Evolutionary conservation across 2,329 filamentous ascomycete genomes (phyloP).

Genomic region (Beauveria sp.): DNA sequence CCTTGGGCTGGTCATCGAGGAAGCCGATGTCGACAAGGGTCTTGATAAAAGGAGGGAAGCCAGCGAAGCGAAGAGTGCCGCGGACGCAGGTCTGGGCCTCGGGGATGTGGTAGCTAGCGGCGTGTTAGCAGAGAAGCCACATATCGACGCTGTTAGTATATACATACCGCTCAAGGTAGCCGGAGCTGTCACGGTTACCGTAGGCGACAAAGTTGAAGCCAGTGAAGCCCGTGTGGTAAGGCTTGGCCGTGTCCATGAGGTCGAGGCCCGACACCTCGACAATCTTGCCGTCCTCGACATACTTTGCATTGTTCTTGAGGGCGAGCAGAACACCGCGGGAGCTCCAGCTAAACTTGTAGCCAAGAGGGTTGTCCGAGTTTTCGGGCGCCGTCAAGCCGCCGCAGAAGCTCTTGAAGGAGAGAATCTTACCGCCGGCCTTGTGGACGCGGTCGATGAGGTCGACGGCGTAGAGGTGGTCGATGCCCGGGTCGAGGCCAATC

Average conservation of each 20-base stretch:
- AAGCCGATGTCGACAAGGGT: slow-evolving; percentile 85
- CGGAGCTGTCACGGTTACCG: slow-evolving; percentile 83
- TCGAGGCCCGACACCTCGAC: slow-evolving; percentile 58
- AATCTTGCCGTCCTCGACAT: slow-evolving; percentile 71
- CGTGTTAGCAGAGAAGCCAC: neutral
- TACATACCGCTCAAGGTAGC: slow-evolving; percentile 63
- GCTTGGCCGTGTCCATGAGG: slow-evolving; percentile 81
- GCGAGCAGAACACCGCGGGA: slow-evolving; percentile 76
- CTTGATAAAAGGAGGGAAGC: slow-evolving; percentile 86
- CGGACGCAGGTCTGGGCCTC: slow-evolving; percentile 86
- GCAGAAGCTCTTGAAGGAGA: slow-evolving; percentile 75
- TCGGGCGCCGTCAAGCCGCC: slow-evolving; percentile 68
- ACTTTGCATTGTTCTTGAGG: slow-evolving; percentile 76
- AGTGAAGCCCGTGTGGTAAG: slow-evolving; percentile 88
- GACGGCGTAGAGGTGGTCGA: slow-evolving; percentile 73
- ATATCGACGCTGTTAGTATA: neutral
- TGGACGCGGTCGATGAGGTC: slow-evolving; percentile 88
- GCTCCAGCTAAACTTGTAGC: slow-evolving; percentile 57
- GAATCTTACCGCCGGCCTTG: slow-evolving; percentile 75
- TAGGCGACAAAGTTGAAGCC: slow-evolving; percentile 81
- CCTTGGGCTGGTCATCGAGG: slow-evolving; percentile 61
- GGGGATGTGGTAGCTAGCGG: slow-evolving; percentile 64
- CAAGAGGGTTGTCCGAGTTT: slow-evolving; percentile 77
- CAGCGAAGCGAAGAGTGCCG: slow-evolving; percentile 74
- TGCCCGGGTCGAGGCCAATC: slow-evolving; percentile 56